Evolutionary conservation across 345 rosid species (phyloP).

Genomic region (Erysimum cheiranthoides): DNA sequence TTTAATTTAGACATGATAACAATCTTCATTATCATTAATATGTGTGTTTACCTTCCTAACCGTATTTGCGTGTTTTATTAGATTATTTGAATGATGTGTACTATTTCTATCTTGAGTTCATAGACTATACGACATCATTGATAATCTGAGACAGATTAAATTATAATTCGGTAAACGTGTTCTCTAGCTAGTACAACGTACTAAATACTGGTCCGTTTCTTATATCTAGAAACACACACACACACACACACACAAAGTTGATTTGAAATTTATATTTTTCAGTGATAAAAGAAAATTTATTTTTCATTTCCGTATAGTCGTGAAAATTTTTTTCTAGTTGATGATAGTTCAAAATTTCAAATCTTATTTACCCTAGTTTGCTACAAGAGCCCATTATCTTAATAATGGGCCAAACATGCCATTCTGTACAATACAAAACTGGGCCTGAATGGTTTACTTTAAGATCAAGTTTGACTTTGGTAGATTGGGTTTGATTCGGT

Average conservation of each 20-base stretch:
- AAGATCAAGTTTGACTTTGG: too few relatives aligned
- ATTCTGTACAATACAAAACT: background rate
- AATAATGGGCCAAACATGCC: background rate
- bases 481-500: background rate
- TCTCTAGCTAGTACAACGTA: background rate
- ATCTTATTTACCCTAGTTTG: background rate
- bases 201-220: background rate
- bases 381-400: background rate
- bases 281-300: too few relatives aligned
- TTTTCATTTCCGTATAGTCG: background rate
- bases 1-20: background rate
- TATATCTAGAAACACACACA: background rate
- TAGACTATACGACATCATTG: background rate
- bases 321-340: background rate
- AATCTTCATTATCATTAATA: too few relatives aligned
- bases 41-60: background rate
- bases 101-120: background rate
- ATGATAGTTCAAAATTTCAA: background rate
- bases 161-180: background rate
- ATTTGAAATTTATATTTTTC: too few relatives aligned
- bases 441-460: background rate
- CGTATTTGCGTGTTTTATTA: background rate
- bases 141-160: background rate
- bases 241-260: too few relatives aligned
- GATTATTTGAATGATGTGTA: background rate